Percentiles rank a stretch among this genome's conserved stretches.
Evolutionary conservation across 2,329 filamentous ascomycete species (phyloP).

Genomic region (Fusarium sp.): DNA sequence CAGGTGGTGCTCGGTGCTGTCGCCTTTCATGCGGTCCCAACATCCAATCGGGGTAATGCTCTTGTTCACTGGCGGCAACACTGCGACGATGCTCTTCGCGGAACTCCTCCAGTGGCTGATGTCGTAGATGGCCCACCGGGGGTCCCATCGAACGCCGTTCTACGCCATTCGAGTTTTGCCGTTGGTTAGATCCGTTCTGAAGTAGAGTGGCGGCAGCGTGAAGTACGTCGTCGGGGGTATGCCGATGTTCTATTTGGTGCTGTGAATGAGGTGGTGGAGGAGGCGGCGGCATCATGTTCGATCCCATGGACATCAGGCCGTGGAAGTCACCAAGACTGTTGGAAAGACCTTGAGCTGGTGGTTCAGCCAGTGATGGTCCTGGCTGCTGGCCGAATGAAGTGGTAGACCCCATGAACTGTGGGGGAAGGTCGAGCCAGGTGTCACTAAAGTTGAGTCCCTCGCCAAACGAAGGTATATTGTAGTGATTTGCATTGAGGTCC

Average conservation of each 20-base stretch:
- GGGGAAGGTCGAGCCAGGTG: slow-evolving; percentile 73
- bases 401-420: slow-evolving; percentile 75
- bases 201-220: slow-evolving; percentile 68
- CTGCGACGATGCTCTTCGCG: slow-evolving; percentile 57
- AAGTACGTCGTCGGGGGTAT: slow-evolving; percentile 69
- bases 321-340: slow-evolving; percentile 42
- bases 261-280: slow-evolving; percentile 48
- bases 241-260: slow-evolving; percentile 50
- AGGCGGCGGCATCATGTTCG: slow-evolving; percentile 56
- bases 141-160: slow-evolving; percentile 51
- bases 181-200: slow-evolving; percentile 58
- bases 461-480: slow-evolving; percentile 65
- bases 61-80: slow-evolving; percentile 51
- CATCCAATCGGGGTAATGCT: slow-evolving; percentile 61
- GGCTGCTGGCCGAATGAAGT: slow-evolving; percentile 74
- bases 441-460: slow-evolving; percentile 66
- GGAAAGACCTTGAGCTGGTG: slow-evolving; percentile 41
- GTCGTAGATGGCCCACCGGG: slow-evolving; percentile 60
- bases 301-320: slow-evolving; percentile 42
- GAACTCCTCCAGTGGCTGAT: slow-evolving; percentile 62
- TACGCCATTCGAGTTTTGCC: slow-evolving; percentile 45
- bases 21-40: slow-evolving; percentile 53
- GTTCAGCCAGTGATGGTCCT: slow-evolving; percentile 47
- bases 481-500: slow-evolving; percentile 67
- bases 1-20: slow-evolving; percentile 54